Base-by-base conservation (phyloP, 2,329 filamentous ascomycete species). In the Nemania serpens region DNA sequence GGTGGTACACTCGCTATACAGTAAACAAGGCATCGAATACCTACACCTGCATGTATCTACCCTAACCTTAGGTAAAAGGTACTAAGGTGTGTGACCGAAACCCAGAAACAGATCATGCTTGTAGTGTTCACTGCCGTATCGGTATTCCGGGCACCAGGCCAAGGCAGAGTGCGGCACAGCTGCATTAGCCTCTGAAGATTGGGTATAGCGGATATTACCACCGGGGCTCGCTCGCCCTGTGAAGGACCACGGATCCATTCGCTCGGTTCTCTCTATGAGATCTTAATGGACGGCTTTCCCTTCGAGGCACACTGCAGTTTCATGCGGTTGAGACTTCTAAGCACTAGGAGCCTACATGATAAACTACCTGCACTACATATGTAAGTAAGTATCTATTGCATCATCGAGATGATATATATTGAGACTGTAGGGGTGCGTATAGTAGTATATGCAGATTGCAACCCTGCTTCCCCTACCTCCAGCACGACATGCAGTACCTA, bases 171-270 rank as follows among this genome's bases (percentile, higher is more conserved):
- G 59, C 51, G 46, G 49, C 45, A 43, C 45, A 59, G 50, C n/a
- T 52, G 55, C 55, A 55, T 48, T 59, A 48, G 49, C 37, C 46
- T 37, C 29, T 46, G 12, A 33, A 22, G 49, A 45, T 29, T 42
- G 42, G 47, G 42, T 20, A 61, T 42, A 37, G 25, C 22, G 41
- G 53, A 36, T 29, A 43, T 48, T 52, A 33, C 39, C 34, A 50
- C 25, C 25, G 48, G 58, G 53, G 25, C 49, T 45, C 25, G 50
- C 36, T 49, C 53, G n/a, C 41, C 39, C 56, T 45, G 41, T 29
- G 25, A 50, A 46, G 56, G 41, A 52, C 51, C 25, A 51, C 36
- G 42, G 57, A 62, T 52, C 60, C 46, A 47, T 59, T 56, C 55
- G 45, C 55, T 54, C 56, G 55, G 60, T 56, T 59, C 29, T 51